A percentile compares a stretch with the other conserved stretches of the same genome.
phyloP scores from a whole-genome alignment of 148 eudicot species.

The Euryodendron excelsum region DNA sequence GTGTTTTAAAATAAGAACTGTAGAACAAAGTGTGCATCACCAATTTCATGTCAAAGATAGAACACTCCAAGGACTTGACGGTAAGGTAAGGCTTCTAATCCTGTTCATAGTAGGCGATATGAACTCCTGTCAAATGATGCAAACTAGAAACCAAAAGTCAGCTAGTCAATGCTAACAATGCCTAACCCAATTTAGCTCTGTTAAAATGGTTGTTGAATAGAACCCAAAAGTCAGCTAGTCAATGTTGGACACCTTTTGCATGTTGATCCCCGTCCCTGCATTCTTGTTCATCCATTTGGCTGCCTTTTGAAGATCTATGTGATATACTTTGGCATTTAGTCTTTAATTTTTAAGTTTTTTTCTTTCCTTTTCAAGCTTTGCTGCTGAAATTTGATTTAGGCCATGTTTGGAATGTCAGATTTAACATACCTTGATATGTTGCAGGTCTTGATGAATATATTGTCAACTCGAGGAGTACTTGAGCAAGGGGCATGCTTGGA shows the following conservation, averaged over 20 bases:
- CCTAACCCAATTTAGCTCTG: not conserved
- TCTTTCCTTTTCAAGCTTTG: not conserved
- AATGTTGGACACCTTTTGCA: not conserved
- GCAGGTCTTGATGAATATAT: constrained; percentile 85
- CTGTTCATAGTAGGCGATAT: not conserved
- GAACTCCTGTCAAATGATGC: not conserved
- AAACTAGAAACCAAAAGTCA: constrained; percentile 2
- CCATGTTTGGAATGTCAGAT: not conserved
- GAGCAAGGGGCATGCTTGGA: constrained; percentile 95
- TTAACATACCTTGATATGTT: not conserved
- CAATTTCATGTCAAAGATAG: no score
- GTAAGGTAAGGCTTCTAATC: not conserved
- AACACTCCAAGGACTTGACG: not conserved
- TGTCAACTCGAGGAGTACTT: constrained; percentile 77
- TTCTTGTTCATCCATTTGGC: not conserved
- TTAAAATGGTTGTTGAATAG: not conserved
- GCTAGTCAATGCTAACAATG: not conserved
- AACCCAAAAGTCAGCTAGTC: not conserved
- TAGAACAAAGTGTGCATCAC: not conserved
- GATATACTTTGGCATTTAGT: not conserved
- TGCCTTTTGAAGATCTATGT: not conserved
- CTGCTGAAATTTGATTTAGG: not conserved
- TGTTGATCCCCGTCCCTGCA: not conserved
- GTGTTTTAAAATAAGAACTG: not conserved
- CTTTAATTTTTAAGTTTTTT: not conserved